Conservation (phyloP, 306 rosid genomes). For the Fragaria ananassa region DNA sequence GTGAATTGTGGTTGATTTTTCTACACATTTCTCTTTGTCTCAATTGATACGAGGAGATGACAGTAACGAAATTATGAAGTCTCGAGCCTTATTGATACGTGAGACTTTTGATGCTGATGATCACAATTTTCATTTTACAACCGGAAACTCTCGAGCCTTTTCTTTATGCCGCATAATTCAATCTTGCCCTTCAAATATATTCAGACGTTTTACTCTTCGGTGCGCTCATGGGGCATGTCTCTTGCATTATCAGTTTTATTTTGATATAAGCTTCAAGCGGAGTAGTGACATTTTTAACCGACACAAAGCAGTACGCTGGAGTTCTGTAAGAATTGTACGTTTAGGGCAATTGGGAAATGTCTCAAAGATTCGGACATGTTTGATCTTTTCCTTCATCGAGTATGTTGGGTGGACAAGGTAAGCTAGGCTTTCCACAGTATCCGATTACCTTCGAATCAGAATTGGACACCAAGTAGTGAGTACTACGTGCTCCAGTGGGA, state of each 20-base stretch:
- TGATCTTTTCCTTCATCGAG: constrained; percentile 26
- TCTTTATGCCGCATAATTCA: too few species aligned
- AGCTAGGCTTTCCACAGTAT: neutral
- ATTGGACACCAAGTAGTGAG: constrained; percentile 12
- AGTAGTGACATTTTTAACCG: constrained; percentile 4
- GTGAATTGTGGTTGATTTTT: neutral
- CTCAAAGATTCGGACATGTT: constrained; percentile 46
- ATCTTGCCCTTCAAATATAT: too few species aligned
- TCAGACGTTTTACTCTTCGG: neutral
- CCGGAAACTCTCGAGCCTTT: too few species aligned
- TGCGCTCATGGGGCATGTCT: neutral
- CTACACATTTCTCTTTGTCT: neutral
- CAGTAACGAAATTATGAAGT: neutral
- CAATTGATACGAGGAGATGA: neutral
- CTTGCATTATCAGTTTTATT: neutral
- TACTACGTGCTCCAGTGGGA: neutral
- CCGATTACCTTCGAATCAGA: neutral
- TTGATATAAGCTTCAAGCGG: neutral
- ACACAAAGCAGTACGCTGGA: constrained; percentile 8
- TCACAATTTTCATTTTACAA: too few species aligned
- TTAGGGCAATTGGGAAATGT: constrained; percentile 28
- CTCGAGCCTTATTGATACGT: too few species aligned
- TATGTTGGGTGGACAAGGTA: constrained; percentile 22
- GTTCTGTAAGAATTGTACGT: constrained; percentile 10
- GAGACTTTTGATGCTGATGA: too few species aligned